phyloP scores from a whole-genome alignment of 2,329 filamentous ascomycete species.

The Hypoxylon sp. region DNA sequence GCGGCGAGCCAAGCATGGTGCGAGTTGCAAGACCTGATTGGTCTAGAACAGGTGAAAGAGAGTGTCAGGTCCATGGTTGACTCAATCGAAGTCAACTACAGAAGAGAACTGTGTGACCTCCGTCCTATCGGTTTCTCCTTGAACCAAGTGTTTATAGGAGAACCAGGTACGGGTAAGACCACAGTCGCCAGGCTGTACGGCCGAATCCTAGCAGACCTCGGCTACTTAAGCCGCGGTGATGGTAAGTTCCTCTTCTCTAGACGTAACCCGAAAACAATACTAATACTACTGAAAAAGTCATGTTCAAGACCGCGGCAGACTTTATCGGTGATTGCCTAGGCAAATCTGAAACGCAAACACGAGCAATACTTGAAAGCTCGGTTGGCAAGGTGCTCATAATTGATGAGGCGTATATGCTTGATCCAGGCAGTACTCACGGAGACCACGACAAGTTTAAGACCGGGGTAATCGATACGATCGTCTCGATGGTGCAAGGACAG shows the following conservation, averaged over 20 bases:
- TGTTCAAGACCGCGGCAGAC: conserved; percentile 67
- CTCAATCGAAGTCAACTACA: conserved; percentile 45
- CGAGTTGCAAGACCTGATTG: conserved; percentile 60
- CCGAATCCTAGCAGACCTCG: conserved; percentile 71
- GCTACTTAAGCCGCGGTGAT: conserved; percentile 50
- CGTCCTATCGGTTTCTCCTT: conserved; percentile 51
- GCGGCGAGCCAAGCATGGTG: conserved; percentile 67
- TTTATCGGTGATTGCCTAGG: conserved; percentile 65
- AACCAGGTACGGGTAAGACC: conserved; percentile 79
- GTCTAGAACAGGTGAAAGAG: conserved; percentile 69
- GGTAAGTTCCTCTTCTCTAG: background rate
- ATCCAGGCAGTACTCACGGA: background rate
- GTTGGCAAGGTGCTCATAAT: conserved; percentile 69
- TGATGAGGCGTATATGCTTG: conserved; percentile 47
- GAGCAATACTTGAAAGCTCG: conserved; percentile 62
- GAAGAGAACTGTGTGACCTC: background rate
- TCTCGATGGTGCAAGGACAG: conserved; percentile 66
- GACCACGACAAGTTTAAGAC: conserved; percentile 1
- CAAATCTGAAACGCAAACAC: conserved; percentile 64
- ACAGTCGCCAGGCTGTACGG: conserved; percentile 79
- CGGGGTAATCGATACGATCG: conserved; percentile 65
- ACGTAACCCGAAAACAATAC: background rate
- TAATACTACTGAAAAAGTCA: conserved; percentile 64
- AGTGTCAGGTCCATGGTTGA: conserved; percentile 65
- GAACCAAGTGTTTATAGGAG: conserved; percentile 75